A percentile compares a stretch with the other conserved stretches of the same genome.
Evolutionary conservation across 257 asterid species (phyloP).

Genomic region (Rehmannia glutinosa): DNA sequence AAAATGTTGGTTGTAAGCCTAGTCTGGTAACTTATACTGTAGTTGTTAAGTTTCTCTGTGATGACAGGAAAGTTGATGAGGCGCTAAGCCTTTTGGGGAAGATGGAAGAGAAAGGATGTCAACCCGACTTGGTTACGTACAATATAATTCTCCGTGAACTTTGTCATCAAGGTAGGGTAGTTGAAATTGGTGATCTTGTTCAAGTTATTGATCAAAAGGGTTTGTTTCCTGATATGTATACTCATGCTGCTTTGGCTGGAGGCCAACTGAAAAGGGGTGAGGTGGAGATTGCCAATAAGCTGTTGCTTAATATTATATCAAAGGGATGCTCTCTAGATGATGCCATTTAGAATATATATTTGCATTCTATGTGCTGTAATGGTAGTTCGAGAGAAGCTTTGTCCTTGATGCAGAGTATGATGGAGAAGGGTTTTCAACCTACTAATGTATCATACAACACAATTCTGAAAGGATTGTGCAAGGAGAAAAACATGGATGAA

Average conservation of each 20-base stretch:
- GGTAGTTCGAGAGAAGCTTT: conserved; percentile 39
- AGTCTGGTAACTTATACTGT: conserved; percentile 39
- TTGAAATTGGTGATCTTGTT: conserved; percentile 32
- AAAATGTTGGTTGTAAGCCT: conserved; percentile 37
- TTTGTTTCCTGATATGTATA: conserved; percentile 43
- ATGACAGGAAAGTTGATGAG: conserved; percentile 39
- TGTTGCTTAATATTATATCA: conserved; percentile 30
- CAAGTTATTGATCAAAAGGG: conserved; percentile 38
- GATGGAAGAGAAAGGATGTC: conserved; percentile 49
- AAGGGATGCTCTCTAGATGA: conserved; percentile 33
- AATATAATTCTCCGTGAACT: conserved; percentile 56
- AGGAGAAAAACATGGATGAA: conserved; percentile 33
- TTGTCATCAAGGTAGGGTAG: conserved; percentile 34
- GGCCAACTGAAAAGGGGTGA: conserved; percentile 49
- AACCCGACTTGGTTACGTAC: conserved; percentile 49
- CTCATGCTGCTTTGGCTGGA: conserved; percentile 48
- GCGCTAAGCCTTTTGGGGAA: conserved; percentile 30
- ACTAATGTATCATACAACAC: conserved; percentile 41
- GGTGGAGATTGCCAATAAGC: conserved; percentile 27
- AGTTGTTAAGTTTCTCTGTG: conserved; percentile 48
- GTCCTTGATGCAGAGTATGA: conserved; percentile 30
- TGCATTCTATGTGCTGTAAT: conserved; percentile 35
- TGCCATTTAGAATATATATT: conserved; percentile 38
- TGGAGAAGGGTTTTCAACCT: too few species aligned
- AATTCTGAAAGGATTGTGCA: conserved; percentile 46